Base-by-base conservation (phyloP, 768 basidiomycete genomes). In the Omphalotus guepiniiformis region DNA sequence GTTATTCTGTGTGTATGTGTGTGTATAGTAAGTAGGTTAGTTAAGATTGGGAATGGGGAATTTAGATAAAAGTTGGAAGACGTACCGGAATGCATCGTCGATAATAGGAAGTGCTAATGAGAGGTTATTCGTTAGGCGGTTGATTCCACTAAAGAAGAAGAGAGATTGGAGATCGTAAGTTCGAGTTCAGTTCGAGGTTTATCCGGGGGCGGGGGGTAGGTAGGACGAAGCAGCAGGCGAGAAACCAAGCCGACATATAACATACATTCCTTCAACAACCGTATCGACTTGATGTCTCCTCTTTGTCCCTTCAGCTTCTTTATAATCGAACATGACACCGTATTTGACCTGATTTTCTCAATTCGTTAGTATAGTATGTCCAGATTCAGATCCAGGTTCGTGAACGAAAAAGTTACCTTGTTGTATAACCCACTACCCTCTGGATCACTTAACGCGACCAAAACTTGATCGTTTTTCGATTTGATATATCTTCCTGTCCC, bases 351-450 rank as follows among this genome's bases (percentile, higher is more conserved):
- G 29, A 46, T 6, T 1, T 16, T 29, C 9, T 22, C 9, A 8
- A 16, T 38, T 25, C 13, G 28, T 38, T 13, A n/a, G n/a, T n/a
- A n/a, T n/a, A n/a, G n/a, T n/a, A n/a, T n/a, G n/a, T n/a, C n/a
- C n/a, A 39, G 19, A 36, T 34, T 41, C 25, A 42, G 11, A 1
- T 39, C 12, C 45, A 18, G 18, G 18, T 32, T 21, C 32, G 42
- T 42, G 18, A 4, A 29, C 9, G 9, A 19, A 18, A 12, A 28
- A 16, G 3, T 42, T 37, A 86, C 90, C 75, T 95, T 96, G 67
- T 97, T 97, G 66, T 85, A 96, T 42, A 99, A 68, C 1, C 96
- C 96, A 56, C 90, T 93, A 7, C 95, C 95, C 57, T 94, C 86
- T 0, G 94, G 93, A 65, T 99, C 96, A 9, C 89, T 77, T 41